Conservation (phyloP, 441 rosid genomes). For the Arabidopsis lyrata region DNA sequence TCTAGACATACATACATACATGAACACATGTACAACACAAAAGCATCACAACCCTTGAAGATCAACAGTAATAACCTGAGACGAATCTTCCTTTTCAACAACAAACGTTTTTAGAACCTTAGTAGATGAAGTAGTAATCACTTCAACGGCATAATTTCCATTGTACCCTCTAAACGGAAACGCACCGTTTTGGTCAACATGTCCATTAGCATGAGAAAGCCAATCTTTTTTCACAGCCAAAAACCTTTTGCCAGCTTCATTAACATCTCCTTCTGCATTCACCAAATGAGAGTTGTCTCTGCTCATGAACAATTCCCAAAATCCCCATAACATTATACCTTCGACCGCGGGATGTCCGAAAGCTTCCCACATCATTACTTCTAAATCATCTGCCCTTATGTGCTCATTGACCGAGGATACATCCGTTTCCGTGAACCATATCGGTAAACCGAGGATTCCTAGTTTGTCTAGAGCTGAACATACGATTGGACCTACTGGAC, state of each 20-base stretch:
- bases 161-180: constrained; percentile 66
- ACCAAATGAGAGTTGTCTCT: constrained; percentile 68
- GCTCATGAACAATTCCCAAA: constrained; percentile 89
- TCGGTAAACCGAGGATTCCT: constrained; percentile 54
- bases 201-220: constrained; percentile 47
- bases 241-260: constrained; percentile 75
- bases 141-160: constrained; percentile 67
- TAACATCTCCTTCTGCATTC: constrained; percentile 83
- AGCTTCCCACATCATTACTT: constrained; percentile 86
- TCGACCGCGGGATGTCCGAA: constrained; percentile 84
- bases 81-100: constrained; percentile 47
- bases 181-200: constrained; percentile 36
- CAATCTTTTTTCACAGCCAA: constrained; percentile 58
- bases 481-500: constrained; percentile 54
- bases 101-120: constrained; percentile 48
- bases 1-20: background rate
- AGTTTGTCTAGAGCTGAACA: constrained; percentile 55
- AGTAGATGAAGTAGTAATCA: constrained; percentile 44
- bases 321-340: constrained; percentile 88
- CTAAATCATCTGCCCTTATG: constrained; percentile 77
- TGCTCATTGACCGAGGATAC: constrained; percentile 61
- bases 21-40: background rate
- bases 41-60: constrained; percentile 42
- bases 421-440: constrained; percentile 60
- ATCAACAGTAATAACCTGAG: constrained; percentile 40